phyloP scores from a whole-genome alignment of 164 flowering plant species.

The Annona cherimola region DNA sequence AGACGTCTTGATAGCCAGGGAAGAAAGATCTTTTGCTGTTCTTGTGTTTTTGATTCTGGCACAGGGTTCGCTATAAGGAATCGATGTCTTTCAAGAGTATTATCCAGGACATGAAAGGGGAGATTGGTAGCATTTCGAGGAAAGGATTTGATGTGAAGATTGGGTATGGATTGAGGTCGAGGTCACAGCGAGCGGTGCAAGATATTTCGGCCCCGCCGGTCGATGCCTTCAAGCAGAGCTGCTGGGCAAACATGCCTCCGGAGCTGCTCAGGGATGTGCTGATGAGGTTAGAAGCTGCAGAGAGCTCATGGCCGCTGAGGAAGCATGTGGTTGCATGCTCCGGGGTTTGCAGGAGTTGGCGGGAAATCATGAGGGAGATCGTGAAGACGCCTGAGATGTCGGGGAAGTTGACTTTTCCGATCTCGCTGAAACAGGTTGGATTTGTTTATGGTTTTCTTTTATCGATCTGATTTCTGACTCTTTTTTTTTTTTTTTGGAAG shows the following conservation, averaged over 20 bases:
- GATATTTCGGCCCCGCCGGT: constrained; percentile 25
- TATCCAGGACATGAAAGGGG: constrained; percentile 68
- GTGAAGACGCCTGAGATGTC: constrained; percentile 68
- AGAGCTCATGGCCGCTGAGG: constrained; percentile 68
- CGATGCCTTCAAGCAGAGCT: constrained; percentile 43
- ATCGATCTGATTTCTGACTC: not conserved
- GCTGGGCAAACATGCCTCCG: constrained; percentile 84
- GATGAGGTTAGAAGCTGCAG: constrained; percentile 61
- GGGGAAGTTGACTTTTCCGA: constrained; percentile 74
- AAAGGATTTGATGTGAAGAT: constrained; percentile 65
- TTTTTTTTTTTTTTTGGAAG: not conserved
- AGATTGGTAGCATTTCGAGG: constrained; percentile 62
- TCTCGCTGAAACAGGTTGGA: constrained; percentile 80
- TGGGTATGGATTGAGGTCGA: constrained; percentile 57
- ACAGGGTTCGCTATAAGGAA: constrained; percentile 1
- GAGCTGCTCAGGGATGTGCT: constrained; percentile 82
- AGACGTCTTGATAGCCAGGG: not conserved
- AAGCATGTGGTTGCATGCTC: constrained; percentile 74
- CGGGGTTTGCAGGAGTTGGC: constrained; percentile 85
- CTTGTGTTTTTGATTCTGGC: not conserved
- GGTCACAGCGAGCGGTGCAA: constrained; percentile 64
- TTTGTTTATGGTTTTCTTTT: not conserved
- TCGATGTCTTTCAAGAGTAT: constrained; percentile 53
- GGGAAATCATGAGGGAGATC: constrained; percentile 61
- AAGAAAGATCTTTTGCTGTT: not conserved